A percentile compares a stretch with the other conserved stretches of the same genome.
These are phyloP conservation scores for Nothophytophthora sp. DNA, from an alignment of 352 stramenopile species.

Conservation along the genomic window DNA sequence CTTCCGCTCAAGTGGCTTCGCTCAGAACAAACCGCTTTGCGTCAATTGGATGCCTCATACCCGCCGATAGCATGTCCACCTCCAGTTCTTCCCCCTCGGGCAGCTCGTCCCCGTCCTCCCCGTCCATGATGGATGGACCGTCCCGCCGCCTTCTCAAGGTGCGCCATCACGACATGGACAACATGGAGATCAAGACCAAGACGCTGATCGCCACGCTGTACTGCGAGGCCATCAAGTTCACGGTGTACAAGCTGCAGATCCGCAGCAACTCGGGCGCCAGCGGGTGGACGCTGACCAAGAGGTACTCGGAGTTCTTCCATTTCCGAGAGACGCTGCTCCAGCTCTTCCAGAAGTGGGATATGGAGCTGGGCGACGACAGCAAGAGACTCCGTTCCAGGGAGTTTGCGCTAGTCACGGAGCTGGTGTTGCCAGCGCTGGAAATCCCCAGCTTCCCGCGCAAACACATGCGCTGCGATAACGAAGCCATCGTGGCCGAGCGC, in stretches of 20 bases:
- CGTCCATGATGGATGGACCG: slow-evolving; percentile 26
- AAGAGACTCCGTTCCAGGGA: slow-evolving; percentile 38
- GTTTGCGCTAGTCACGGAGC: slow-evolving; percentile 41
- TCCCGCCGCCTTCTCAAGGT: slow-evolving; percentile 44
- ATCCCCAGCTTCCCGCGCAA: slow-evolving; percentile 55
- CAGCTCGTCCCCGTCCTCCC: slow-evolving; percentile 14
- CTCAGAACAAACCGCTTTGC: background rate
- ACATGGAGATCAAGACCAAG: slow-evolving; percentile 50
- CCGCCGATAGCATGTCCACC: slow-evolving; percentile 17
- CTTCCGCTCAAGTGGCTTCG: slow-evolving; percentile 24
- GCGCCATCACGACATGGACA: slow-evolving; percentile 48
- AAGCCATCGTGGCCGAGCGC: slow-evolving; percentile 53
- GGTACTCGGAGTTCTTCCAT: slow-evolving; percentile 68
- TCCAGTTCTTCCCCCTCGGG: slow-evolving; percentile 7
- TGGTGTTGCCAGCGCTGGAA: slow-evolving; percentile 41
- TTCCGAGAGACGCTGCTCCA: slow-evolving; percentile 54
- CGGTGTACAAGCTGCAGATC: slow-evolving; percentile 68
- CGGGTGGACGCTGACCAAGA: slow-evolving; percentile 58
- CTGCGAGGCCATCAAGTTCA: slow-evolving; percentile 48
- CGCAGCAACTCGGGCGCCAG: slow-evolving; percentile 31
- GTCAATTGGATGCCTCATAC: no score
- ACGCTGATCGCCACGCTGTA: slow-evolving; percentile 39
- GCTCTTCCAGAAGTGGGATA: slow-evolving; percentile 48
- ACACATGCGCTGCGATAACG: slow-evolving; percentile 60
- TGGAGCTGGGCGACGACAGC: slow-evolving; percentile 20